Base-by-base conservation (phyloP, 225 moss, liverwort and hornwort species). In the Sphagnum tenellum region DNA sequence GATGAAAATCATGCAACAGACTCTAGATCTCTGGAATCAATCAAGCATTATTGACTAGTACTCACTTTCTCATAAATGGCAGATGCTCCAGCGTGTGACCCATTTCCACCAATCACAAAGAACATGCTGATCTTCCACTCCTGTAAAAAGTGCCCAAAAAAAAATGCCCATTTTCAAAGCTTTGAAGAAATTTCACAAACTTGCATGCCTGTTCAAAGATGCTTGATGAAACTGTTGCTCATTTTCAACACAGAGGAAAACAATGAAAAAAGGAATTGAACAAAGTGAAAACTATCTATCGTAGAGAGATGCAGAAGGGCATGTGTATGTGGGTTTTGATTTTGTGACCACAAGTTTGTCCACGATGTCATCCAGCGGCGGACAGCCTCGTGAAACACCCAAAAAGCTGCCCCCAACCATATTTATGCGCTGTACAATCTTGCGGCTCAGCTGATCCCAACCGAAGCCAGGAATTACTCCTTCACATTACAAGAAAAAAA, bases 371-470 rank as follows among this genome's bases (percentile, higher is more conserved):
- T 89, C 84, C 0, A 91, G 78, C 49, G 92, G 86, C 11, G 95
- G 89, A 48, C 80, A 82, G 64, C 95, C 95, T 45, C 92, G 86
- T 56, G 95, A 95, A 4, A 95, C 92, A 45, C 95, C 95, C 51
- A 95, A 73, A 57, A 95, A 89, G 75, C 95, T 95, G 3, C 95
- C 95, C 62, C 95, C 92, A 51, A 84, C 88, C 95, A 92, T 88
- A 54, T 95, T 89, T 61, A 92, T 77, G 59, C 88, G 88, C 77
- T 89, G 76, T 49, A 95, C 92, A 51, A 82, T 74, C 70, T 95
- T 88, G 9, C 84, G 75, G 50, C 73, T 92, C 60, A 95, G 70
- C 88, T 83, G 73, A 55, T 71, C 13, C 29, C 65, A 78, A 45
- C 49, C 29, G 29, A 29, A 29, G 29, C 29, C 29, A 29, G 29